These are phyloP conservation scores for Ogataea trehalophila DNA, from an alignment of 805 yeast species.

Conservation along the genomic window DNA sequence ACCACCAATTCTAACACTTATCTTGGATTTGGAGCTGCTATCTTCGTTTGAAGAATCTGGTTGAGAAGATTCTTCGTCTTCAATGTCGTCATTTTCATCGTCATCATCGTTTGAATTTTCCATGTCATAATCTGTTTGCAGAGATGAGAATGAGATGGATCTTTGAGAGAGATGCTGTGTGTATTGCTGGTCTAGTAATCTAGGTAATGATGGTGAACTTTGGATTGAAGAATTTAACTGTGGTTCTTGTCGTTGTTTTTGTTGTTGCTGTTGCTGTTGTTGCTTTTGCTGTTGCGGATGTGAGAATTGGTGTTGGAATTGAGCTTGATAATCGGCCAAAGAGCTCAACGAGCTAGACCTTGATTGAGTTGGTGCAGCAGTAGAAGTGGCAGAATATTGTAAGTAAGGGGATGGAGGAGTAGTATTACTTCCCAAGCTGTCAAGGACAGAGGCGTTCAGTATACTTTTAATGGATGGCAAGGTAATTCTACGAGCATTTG, in stretches of 20 bases:
- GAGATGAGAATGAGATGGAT: not conserved
- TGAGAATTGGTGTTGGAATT: not conserved
- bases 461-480: conserved; percentile 22
- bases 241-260: not conserved
- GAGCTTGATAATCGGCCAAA: conserved; percentile 9
- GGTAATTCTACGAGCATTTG: conserved; percentile 10
- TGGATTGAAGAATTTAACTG: not conserved
- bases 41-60: not conserved
- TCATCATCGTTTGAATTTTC: not conserved
- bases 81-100: conserved; percentile 1
- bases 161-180: conserved; percentile 1
- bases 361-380: conserved; percentile 17
- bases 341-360: conserved; percentile 18
- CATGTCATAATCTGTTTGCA: conserved; percentile 1
- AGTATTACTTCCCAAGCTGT: conserved; percentile 1
- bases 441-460: conserved; percentile 17
- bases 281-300: not conserved
- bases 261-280: not conserved
- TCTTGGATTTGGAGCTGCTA: not conserved
- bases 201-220: not conserved
- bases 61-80: not conserved
- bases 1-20: not conserved
- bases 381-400: conserved; percentile 7
- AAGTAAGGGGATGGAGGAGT: conserved; percentile 2
- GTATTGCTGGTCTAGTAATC: not conserved